These are phyloP conservation scores for Vararia minispora DNA, from an alignment of 768 basidiomycete genomes.

Conservation along the genomic window DNA sequence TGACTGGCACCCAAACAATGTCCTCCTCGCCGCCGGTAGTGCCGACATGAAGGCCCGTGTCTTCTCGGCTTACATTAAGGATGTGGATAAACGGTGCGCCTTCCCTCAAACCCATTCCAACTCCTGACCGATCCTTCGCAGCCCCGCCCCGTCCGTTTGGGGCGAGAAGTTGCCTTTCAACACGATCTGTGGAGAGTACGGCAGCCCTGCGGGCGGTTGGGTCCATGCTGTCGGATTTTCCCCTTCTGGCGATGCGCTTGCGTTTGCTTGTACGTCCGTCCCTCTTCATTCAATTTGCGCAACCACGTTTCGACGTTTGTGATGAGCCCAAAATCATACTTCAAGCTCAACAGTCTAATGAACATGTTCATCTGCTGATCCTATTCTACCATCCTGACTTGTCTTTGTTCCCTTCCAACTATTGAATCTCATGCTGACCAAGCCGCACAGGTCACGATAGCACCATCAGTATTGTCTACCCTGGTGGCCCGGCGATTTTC, in stretches of 20 bases:
- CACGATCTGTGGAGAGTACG: slow-evolving; percentile 91
- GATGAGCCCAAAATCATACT: too few relatives aligned
- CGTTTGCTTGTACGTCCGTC: slow-evolving; percentile 71
- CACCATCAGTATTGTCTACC: slow-evolving; percentile 86
- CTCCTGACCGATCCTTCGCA: slow-evolving; percentile 20
- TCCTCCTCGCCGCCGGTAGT: slow-evolving; percentile 91
- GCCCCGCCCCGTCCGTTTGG: slow-evolving; percentile 86
- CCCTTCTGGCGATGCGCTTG: slow-evolving; percentile 88
- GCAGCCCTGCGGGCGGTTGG: slow-evolving; percentile 89
- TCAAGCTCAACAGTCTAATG: too few relatives aligned
- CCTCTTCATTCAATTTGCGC: not conserved
- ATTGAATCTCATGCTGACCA: slow-evolving; percentile 5
- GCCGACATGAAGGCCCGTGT: slow-evolving; percentile 98
- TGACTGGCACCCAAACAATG: slow-evolving; percentile 99
- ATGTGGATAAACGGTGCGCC: slow-evolving; percentile 80
- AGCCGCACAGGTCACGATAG: slow-evolving; percentile 77
- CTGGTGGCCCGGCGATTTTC: slow-evolving; percentile 60
- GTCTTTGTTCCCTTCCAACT: too few relatives aligned
- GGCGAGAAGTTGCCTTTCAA: slow-evolving; percentile 98
- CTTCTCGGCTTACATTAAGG: slow-evolving; percentile 97
- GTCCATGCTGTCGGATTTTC: slow-evolving; percentile 95
- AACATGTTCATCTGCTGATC: too few relatives aligned
- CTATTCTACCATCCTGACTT: too few relatives aligned
- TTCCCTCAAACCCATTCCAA: not conserved
- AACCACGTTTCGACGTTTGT: too few relatives aligned